Conservation (phyloP, 352 stramenopile species). For the Thalassiosira ordinaria region DNA sequence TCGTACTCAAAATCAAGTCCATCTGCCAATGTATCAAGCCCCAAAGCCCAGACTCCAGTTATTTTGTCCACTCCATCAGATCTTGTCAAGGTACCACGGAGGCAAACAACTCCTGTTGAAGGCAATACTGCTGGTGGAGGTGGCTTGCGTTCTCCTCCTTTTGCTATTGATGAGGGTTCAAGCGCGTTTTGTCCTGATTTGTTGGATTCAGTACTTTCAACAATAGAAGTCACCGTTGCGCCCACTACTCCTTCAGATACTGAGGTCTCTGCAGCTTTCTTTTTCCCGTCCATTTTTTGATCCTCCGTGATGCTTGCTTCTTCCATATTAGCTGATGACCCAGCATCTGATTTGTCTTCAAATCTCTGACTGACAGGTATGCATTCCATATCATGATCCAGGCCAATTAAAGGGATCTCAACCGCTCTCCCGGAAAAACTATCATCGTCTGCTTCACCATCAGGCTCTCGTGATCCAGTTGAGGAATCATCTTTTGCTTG, state of each 20-base stretch:
- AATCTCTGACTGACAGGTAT: too few relatives aligned
- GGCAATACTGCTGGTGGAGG: constrained; percentile 63
- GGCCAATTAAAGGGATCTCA: too few relatives aligned
- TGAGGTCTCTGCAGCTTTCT: not conserved
- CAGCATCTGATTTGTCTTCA: not conserved
- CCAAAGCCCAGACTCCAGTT: constrained; percentile 71
- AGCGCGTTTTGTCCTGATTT: constrained; percentile 31
- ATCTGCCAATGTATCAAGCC: constrained; percentile 72
- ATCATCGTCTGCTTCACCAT: too few relatives aligned
- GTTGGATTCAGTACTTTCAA: constrained; percentile 1
- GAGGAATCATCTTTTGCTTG: too few relatives aligned
- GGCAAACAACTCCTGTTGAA: constrained; percentile 60
- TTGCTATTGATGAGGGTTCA: constrained; percentile 28
- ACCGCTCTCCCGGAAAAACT: too few relatives aligned
- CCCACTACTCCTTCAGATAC: not conserved
- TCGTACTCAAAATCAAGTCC: constrained; percentile 80
- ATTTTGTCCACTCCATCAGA: constrained; percentile 65
- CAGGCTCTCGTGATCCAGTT: too few relatives aligned
- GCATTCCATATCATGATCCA: too few relatives aligned
- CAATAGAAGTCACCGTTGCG: not conserved
- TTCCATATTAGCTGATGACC: not conserved
- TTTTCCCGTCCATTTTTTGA: not conserved
- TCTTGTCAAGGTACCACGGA: constrained; percentile 68
- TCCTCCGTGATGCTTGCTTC: too few relatives aligned
- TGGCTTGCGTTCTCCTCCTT: constrained; percentile 28